Base-by-base conservation (phyloP, 495 filamentous ascomycete species). In the Jackrogersella minutella region DNA sequence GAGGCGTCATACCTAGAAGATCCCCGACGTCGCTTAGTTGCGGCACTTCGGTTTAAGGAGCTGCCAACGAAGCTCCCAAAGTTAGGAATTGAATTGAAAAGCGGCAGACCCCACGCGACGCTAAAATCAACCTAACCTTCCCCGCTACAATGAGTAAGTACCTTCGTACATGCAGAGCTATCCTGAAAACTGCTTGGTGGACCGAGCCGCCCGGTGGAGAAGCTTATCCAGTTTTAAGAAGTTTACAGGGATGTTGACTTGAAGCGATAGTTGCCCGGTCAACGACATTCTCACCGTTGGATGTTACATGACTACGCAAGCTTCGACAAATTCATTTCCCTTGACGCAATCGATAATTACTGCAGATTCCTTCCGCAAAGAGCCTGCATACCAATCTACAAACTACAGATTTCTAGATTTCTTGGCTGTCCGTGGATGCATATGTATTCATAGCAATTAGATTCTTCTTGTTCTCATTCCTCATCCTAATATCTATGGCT, bases 241-340 rank as follows among this genome's bases (percentile, higher is more conserved):
- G 28, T 2, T 47, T 11, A 39, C 64, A 53, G 28, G 64, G 61
- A 65, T 60, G 26, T 19, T 51, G 47, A 64, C 44, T 64, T 41
- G 66, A 61, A 53, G 21, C 14, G 66, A 71, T 67, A 58, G 79
- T 81, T 81, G 76, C 72, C 77, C 64, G 34, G 76, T 60, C 77
- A 79, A 80, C 79, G 14, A 62, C 49, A 69, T 58, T 28, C 43
- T 28, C 55, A 54, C 34, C 72, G 58, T 75, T 68, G 54, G 68
- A 64, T 33, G 40, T 30, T 36, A 50, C 49, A 43, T 22, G 44
- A 54, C 55, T 33, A 54, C 53, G 69, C 55, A 36, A 40, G 50
- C 26, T 60, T 31, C 22, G 17, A 28, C 21, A 39, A 59, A 60
- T 60, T 69, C 21, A 51, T 46, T 55, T 46, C 11, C 36, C 43